Conservation (phyloP, 805 yeast genomes). For the Kazachstania viticola region DNA sequence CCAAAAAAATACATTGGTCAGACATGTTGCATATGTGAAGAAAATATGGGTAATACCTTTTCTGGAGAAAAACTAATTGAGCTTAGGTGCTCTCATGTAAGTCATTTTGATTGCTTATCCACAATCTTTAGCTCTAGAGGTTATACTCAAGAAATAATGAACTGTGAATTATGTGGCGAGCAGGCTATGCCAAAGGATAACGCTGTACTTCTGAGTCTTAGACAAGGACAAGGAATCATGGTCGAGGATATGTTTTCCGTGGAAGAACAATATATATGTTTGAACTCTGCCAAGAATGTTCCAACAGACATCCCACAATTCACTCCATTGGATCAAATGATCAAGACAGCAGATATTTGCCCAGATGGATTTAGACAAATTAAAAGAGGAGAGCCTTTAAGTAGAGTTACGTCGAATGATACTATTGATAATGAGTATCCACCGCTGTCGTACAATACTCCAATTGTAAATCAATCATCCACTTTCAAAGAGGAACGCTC, state of each 20-base stretch:
- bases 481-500: no score
- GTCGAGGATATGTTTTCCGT: background rate
- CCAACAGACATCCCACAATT: conserved; percentile 2
- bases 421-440: no score
- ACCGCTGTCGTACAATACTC: no score
- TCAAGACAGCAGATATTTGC: conserved; percentile 21
- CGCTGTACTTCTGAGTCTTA: conserved; percentile 18
- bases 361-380: conserved; percentile 17
- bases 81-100: conserved; percentile 32
- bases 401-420: no score
- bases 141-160: conserved; percentile 11
- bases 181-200: conserved; percentile 20
- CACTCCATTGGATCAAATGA: conserved; percentile 23
- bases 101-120: conserved; percentile 35
- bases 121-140: conserved; percentile 18
- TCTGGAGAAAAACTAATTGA: conserved; percentile 34
- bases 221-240: conserved; percentile 5
- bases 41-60: conserved; percentile 29
- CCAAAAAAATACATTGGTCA: conserved; percentile 20
- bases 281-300: conserved; percentile 6
- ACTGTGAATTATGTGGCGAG: conserved; percentile 20
- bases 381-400: background rate
- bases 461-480: no score
- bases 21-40: conserved; percentile 35
- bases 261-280: conserved; percentile 13